Conservation (phyloP, 805 yeast species). For the Soucietia sequanensis region DNA sequence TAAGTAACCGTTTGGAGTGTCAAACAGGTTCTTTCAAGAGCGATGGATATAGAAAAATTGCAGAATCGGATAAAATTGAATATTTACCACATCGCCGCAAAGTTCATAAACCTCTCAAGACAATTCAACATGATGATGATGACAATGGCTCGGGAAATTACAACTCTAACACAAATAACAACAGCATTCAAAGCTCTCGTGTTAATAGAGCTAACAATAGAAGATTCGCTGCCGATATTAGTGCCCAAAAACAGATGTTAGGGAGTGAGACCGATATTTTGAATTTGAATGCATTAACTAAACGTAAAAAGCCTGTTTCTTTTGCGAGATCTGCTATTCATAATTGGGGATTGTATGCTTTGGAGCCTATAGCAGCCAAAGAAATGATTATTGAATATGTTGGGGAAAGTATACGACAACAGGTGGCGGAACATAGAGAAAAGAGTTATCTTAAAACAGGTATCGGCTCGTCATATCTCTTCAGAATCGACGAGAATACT, state of each 20-base stretch:
- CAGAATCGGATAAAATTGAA: conserved; percentile 68
- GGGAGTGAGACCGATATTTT: conserved; percentile 81
- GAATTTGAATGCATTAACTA: conserved; percentile 81
- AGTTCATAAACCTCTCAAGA: conserved; percentile 66
- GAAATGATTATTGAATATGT: conserved; percentile 99
- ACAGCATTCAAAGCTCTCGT: conserved; percentile 62
- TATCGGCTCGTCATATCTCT: conserved; percentile 90
- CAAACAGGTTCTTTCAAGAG: conserved; percentile 64
- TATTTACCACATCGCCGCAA: conserved; percentile 82
- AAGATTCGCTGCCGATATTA: conserved; percentile 85
- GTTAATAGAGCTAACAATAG: conserved; percentile 84
- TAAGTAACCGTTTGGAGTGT: conserved; percentile 37
- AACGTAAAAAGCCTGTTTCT: conserved; percentile 90
- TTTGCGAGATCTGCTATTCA: conserved; percentile 97
- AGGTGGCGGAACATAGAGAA: conserved; percentile 91
- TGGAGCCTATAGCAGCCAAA: conserved; percentile 91
- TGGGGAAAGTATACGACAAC: conserved; percentile 91
- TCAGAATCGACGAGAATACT: conserved; percentile 88
- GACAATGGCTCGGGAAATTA: conserved; percentile 19
- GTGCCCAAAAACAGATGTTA: conserved; percentile 71
- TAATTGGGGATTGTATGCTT: conserved; percentile 96
- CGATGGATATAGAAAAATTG: conserved; percentile 70
- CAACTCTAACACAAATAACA: conserved; percentile 12
- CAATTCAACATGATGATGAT: conserved; percentile 66
- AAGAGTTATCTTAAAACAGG: conserved; percentile 83